Evolutionary conservation across 2,329 filamentous ascomycete genomes (phyloP).

Genomic region (Aspergillus pseudonomiae): DNA sequence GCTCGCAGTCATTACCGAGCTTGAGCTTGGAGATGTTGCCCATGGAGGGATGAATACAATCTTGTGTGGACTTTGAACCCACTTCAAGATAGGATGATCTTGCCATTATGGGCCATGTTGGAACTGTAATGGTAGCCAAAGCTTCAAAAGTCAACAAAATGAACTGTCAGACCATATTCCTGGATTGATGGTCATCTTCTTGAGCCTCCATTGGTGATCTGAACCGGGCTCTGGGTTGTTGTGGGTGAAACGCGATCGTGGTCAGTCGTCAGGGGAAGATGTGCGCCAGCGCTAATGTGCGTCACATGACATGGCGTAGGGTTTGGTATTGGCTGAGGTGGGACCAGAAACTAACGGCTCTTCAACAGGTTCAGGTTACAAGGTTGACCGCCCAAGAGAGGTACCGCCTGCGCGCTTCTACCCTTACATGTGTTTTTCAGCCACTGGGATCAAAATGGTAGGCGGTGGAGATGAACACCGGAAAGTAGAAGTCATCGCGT

Average conservation of each 20-base stretch:
- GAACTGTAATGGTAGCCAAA: constrained; percentile 62
- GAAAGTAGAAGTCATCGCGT: background rate
- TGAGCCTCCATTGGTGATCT: constrained; percentile 35
- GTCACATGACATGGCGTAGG: constrained; percentile 34
- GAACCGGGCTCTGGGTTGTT: constrained; percentile 45
- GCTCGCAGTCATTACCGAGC: background rate
- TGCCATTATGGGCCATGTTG: constrained; percentile 98
- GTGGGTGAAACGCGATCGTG: constrained; percentile 43
- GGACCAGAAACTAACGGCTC: background rate
- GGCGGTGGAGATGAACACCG: background rate
- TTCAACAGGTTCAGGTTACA: too few species aligned
- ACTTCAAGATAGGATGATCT: constrained; percentile 94
- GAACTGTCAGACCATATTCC: background rate
- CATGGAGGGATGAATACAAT: background rate
- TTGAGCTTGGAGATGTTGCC: background rate
- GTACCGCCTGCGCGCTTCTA: constrained; percentile 7
- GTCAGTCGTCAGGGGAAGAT: constrained; percentile 21
- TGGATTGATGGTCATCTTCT: background rate
- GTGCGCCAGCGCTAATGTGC: constrained; percentile 28
- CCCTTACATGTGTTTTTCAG: background rate
- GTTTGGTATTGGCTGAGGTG: constrained; percentile 21
- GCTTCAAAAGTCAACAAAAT: background rate
- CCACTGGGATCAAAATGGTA: background rate
- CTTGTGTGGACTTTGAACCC: constrained; percentile 42
- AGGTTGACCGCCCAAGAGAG: too few species aligned